These are phyloP conservation scores for Trametes coccinea DNA, from an alignment of 768 basidiomycete species.

Conservation along the genomic window DNA sequence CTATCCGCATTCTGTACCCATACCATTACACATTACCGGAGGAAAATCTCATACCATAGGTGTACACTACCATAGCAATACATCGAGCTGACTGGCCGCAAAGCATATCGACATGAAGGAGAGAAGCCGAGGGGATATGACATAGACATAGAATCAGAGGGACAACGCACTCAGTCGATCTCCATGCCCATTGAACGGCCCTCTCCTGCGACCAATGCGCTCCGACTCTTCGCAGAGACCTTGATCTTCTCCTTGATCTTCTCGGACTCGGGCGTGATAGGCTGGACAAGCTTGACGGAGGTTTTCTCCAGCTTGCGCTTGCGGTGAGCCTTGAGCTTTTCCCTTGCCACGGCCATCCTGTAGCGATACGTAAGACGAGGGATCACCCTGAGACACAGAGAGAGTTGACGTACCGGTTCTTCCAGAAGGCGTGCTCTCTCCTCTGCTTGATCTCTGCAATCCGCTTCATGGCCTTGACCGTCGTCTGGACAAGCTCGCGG, in stretches of 20 bases:
- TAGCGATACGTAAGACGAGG: not conserved
- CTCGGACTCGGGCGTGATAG: constrained; percentile 48
- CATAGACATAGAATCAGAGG: not conserved
- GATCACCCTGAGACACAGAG: not conserved
- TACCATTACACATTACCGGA: constrained; percentile 18
- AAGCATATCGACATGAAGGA: constrained; percentile 17
- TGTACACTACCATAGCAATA: constrained; percentile 25
- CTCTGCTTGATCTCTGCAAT: constrained; percentile 88
- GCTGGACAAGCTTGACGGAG: constrained; percentile 68
- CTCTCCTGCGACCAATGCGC: constrained; percentile 78
- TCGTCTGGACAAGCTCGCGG: constrained; percentile 89
- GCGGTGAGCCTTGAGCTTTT: constrained; percentile 75
- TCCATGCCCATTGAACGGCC: constrained; percentile 93
- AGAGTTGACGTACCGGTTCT: constrained; percentile 63
- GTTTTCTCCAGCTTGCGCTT: constrained; percentile 57
- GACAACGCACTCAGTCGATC: constrained; percentile 51
- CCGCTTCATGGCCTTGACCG: constrained; percentile 95
- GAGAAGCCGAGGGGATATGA: not conserved
- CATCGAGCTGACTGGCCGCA: constrained; percentile 16
- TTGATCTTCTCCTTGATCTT: constrained; percentile 79
- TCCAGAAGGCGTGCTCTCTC: constrained; percentile 95
- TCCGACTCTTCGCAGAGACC: constrained; percentile 59
- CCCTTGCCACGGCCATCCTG: constrained; percentile 84
- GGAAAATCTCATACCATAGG: constrained; percentile 22
- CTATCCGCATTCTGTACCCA: constrained; percentile 23